Base-by-base conservation (phyloP, 345 rosid species). In the Populus nigra region DNA sequence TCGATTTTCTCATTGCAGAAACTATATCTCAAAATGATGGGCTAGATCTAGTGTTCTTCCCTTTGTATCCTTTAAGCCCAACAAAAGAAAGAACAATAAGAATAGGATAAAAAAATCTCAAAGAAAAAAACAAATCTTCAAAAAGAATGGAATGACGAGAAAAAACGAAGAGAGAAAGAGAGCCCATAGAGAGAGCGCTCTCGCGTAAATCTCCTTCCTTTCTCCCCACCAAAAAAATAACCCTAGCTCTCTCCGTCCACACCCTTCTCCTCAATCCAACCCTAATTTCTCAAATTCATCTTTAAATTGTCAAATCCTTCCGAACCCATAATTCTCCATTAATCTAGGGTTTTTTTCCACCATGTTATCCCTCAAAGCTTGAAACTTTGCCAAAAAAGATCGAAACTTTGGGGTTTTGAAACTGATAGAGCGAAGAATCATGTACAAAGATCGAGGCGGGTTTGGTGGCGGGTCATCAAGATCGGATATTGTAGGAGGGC, bases 401-500 rank as follows among this genome's bases (percentile, higher is more conserved):
- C 35, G 4, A 62, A 23, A n/a, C 55, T 22, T 36, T 38, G 8
- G 53, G 61, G 50, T 41, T 55, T 38, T 23, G 47, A 27, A 33
- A 47, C 43, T 49, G 7, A 13, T 38, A 7, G 43, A 31, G 75
- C 62, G 49, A 36, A 69, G 78, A 84, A 86, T 70, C 71, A 92
- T 92, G 97, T 87, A 88, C 81, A 85, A 84, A 69, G 90, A 85
- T 73, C 90, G 96, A 65, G 92, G 91, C 62, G 92, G 94, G 61
- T 83, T 85, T 68, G 94, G 91, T 27, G 87, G 89, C 39, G 94
- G 90, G 50, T 84, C 93, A 1, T 94, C 93, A 84, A 89, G 88
- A 86, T 84, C 95, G 86, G 96, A 93, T 88, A 79, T 91, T 68
- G 89, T 89, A n/a, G 87, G 88, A 38, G 94, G 91, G 62, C 83